These are phyloP conservation scores for Eucalyptus camaldulensis DNA, from an alignment of 345 rosid species.

Conservation along the genomic window DNA sequence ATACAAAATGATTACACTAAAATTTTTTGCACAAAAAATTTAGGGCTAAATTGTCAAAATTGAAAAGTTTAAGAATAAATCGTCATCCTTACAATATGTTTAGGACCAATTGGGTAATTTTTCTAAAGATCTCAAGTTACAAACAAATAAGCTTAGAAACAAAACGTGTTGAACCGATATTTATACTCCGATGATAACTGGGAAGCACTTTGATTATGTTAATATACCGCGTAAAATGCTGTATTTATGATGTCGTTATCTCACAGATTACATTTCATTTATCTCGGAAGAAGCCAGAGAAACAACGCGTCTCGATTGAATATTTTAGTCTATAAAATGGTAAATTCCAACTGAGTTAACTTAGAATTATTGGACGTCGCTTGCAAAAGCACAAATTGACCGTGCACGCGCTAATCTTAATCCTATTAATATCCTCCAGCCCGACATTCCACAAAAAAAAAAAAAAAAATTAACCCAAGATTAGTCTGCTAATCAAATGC, in stretches of 20 bases:
- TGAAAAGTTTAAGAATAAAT: neutral
- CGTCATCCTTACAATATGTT: accelerated
- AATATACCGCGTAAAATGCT: neutral
- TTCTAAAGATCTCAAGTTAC: neutral
- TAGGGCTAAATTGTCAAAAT: neutral
- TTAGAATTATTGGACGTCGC: neutral
- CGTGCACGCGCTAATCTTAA: neutral
- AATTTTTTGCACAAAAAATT: neutral
- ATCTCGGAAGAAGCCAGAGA: neutral
- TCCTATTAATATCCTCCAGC: neutral
- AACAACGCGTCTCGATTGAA: neutral
- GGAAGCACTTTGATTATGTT: neutral
- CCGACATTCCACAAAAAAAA: neutral
- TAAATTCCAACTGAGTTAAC: neutral
- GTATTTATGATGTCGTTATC: neutral
- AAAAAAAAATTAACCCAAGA: neutral
- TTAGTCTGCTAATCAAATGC: neutral
- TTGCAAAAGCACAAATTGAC: neutral
- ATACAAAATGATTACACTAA: accelerated
- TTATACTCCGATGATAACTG: accelerated
- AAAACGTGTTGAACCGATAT: neutral
- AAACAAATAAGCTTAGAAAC: neutral
- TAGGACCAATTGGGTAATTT: neutral
- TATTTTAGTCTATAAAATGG: neutral
- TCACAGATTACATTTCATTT: neutral